These are phyloP conservation scores for Plasmodium fragile DNA, from an alignment of 169 alveolate species.

Conservation along the genomic window DNA sequence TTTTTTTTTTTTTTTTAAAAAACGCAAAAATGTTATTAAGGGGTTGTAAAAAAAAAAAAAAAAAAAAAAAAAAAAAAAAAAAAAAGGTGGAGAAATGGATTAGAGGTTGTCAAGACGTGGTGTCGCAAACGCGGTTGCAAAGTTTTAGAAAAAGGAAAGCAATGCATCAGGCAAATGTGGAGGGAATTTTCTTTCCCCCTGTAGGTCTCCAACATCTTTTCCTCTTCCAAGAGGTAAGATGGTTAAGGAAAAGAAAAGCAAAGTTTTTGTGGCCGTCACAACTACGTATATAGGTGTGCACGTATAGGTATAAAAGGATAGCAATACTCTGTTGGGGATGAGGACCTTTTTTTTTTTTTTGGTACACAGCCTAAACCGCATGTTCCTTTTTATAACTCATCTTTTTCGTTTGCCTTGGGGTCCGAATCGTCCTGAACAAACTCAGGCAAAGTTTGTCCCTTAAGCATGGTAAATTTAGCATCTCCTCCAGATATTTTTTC, in stretches of 20 bases:
- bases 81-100: background rate
- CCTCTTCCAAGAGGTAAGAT: background rate
- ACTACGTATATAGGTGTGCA: background rate
- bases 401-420: conserved; percentile 16
- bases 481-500: conserved; percentile 91
- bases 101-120: background rate
- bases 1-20: background rate
- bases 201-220: background rate
- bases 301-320: background rate
- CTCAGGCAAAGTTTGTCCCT: conserved; percentile 86
- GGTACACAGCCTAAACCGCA: background rate
- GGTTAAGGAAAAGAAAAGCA: background rate
- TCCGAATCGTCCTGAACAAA: conserved; percentile 71
- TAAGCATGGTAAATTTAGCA: conserved; percentile 87
- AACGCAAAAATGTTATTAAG: background rate
- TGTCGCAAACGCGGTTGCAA: background rate
- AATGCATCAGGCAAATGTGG: background rate
- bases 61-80: background rate
- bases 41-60: background rate
- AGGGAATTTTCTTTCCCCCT: background rate
- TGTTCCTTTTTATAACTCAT: conserved; percentile 27
- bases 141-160: background rate
- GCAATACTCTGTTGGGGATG: background rate
- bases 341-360: background rate
- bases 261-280: background rate